Evolutionary conservation across 1,284 basidiomycete species (phyloP).

Genomic region (Melampsora larici-populina): DNA sequence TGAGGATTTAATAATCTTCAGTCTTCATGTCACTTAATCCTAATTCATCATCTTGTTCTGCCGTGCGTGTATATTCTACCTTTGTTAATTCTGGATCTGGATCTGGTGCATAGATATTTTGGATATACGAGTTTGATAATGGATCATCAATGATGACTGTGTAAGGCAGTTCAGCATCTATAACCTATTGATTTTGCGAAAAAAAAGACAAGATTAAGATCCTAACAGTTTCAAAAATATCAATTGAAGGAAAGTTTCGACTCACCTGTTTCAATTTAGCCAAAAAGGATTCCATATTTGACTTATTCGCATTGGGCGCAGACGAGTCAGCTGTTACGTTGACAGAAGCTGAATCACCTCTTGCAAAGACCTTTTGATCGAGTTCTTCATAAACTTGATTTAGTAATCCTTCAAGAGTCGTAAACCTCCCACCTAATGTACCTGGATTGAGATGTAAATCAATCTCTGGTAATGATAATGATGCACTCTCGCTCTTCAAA

Average conservation of each 20-base stretch:
- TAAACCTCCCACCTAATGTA: conserved; percentile 96
- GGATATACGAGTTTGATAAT: conserved; percentile 89
- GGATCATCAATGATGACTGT: conserved; percentile 95
- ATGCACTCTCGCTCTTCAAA: conserved; percentile 89
- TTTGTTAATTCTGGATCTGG: conserved; percentile 85
- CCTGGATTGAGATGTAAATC: conserved; percentile 87
- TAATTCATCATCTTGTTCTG: conserved; percentile 90
- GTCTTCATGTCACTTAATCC: conserved; percentile 96
- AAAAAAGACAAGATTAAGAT: conserved; percentile 2
- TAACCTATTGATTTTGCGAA: conserved; percentile 61
- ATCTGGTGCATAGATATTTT: conserved; percentile 80
- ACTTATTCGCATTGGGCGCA: conserved; percentile 57
- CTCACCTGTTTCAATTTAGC: conserved; percentile 70
- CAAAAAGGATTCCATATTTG: conserved; percentile 69
- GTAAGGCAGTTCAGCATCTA: conserved; percentile 71
- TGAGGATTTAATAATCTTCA: conserved; percentile 66
- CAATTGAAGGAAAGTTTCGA: conserved; percentile 5
- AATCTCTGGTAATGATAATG: conserved; percentile 88
- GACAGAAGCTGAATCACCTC: conserved; percentile 63
- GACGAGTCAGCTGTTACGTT: conserved; percentile 40
- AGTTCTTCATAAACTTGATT: conserved; percentile 95
- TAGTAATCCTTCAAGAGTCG: conserved; percentile 91
- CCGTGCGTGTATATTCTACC: conserved; percentile 76
- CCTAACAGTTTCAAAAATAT: background rate
- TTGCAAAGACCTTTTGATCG: conserved; percentile 78